These are phyloP conservation scores for Phytophthora syringae DNA, from an alignment of 352 stramenopile genomes.

Conservation along the genomic window DNA sequence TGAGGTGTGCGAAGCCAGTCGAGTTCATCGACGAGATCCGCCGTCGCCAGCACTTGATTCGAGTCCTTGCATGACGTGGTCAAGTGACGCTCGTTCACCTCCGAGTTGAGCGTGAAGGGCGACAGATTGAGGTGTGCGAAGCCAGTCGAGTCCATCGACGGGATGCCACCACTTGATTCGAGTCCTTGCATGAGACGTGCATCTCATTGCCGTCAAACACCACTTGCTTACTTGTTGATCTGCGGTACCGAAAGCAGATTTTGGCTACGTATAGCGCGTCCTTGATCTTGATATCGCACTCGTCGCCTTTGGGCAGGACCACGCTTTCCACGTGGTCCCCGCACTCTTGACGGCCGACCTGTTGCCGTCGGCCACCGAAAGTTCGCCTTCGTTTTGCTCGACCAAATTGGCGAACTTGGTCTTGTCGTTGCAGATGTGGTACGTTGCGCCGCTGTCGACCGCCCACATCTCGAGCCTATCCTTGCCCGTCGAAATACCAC, in stretches of 20 bases:
- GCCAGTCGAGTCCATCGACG: conserved; percentile 24
- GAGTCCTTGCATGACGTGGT: too few species aligned
- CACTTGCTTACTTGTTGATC: conserved; percentile 24
- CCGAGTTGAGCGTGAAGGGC: too few species aligned
- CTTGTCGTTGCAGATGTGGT: conserved; percentile 22
- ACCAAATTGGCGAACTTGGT: conserved; percentile 11
- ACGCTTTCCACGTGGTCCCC: conserved; percentile 8
- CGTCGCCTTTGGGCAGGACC: conserved; percentile 9
- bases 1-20: conserved; percentile 18
- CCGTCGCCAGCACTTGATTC: conserved; percentile 21
- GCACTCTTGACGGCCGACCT: conserved; percentile 9
- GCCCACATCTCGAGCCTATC: conserved; percentile 15
- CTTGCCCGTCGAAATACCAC: conserved; percentile 4
- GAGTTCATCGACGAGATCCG: conserved; percentile 19
- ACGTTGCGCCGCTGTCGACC: conserved; percentile 11
- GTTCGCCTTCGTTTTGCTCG: conserved; percentile 3
- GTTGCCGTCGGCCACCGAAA: conserved; percentile 11
- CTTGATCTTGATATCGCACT: conserved; percentile 12
- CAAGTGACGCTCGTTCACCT: too few species aligned
- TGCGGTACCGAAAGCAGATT: conserved; percentile 23
- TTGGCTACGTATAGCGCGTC: conserved; percentile 24
- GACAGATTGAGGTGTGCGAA: conserved; percentile 6
- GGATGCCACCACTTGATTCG: conserved; percentile 28
- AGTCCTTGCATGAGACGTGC: conserved; percentile 21
- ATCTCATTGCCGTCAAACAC: conserved; percentile 23